Conservation (phyloP, 2,329 filamentous ascomycete genomes). For the Fusarium torreyae region DNA sequence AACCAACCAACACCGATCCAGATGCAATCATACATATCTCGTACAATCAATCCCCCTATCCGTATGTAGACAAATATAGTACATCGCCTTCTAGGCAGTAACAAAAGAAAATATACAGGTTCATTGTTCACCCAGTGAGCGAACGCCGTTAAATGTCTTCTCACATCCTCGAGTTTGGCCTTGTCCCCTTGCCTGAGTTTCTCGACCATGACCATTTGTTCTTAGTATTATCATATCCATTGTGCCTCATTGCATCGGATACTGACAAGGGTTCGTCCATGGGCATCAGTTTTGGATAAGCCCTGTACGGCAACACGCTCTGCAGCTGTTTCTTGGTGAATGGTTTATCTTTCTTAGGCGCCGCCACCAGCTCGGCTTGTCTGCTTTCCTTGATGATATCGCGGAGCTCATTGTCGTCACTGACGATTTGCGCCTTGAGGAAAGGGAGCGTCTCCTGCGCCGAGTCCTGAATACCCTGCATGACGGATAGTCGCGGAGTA, state of each 20-base stretch:
- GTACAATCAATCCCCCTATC: conserved; percentile 20
- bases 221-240: conserved; percentile 42
- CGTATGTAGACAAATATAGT: conserved; percentile 16
- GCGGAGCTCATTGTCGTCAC: conserved; percentile 79
- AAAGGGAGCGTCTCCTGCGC: conserved; percentile 70
- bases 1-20: conserved; percentile 33
- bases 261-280: conserved; percentile 57
- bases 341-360: conserved; percentile 45
- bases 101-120: conserved; percentile 34
- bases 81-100: conserved; percentile 4
- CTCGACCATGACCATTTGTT: conserved; percentile 48
- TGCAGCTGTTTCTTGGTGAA: conserved; percentile 49
- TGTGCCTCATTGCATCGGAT: conserved; percentile 53
- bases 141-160: not conserved
- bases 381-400: conserved; percentile 77
- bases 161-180: conserved; percentile 50
- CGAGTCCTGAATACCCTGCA: conserved; percentile 76
- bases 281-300: conserved; percentile 53
- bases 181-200: conserved; percentile 42
- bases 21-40: conserved; percentile 37
- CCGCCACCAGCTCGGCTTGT: conserved; percentile 52
- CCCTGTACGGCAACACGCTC: conserved; percentile 56
- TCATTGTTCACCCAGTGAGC: not conserved
- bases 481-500: conserved; percentile 80
- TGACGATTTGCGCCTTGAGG: conserved; percentile 87